Evolutionary conservation across 257 asterid genomes (phyloP).

Genomic region (Galeopsis tetrahit): DNA sequence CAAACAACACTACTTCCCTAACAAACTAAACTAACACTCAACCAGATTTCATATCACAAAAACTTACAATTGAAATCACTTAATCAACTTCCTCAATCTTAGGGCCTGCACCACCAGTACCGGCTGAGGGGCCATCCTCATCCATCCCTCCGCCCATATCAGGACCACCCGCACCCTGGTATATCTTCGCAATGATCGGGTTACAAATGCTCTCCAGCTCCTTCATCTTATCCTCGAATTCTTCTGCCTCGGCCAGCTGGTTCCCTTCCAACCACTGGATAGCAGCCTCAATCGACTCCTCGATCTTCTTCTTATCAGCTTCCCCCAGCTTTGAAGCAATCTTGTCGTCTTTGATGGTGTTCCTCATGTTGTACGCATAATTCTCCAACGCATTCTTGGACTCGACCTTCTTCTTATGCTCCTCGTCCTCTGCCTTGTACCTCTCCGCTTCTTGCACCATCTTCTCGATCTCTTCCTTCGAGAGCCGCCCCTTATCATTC

Average conservation of each 20-base stretch:
- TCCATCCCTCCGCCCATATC: slow-evolving; percentile 33
- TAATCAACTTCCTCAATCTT: slow-evolving; percentile 46
- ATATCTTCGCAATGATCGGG: slow-evolving; percentile 47
- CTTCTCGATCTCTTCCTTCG: slow-evolving; percentile 48
- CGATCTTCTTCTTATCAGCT: slow-evolving; percentile 41
- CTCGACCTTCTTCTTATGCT: slow-evolving; percentile 45
- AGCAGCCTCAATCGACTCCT: slow-evolving; percentile 38
- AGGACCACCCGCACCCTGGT: slow-evolving; percentile 32
- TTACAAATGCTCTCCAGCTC: slow-evolving; percentile 43
- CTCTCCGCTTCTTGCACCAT: slow-evolving; percentile 48
- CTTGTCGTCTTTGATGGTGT: slow-evolving; percentile 48
- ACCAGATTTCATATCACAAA: neutral
- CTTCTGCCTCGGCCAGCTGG: slow-evolving; percentile 45
- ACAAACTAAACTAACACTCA: neutral
- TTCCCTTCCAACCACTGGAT: slow-evolving; percentile 47
- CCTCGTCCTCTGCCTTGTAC: slow-evolving; percentile 49
- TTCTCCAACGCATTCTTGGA: slow-evolving; percentile 43
- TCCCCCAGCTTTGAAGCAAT: slow-evolving; percentile 34
- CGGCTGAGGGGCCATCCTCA: slow-evolving; percentile 36
- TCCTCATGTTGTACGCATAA: slow-evolving; percentile 48
- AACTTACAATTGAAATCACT: neutral
- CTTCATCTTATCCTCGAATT: slow-evolving; percentile 46
- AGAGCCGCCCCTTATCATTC: slow-evolving; percentile 42
- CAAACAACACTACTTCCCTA: neutral
- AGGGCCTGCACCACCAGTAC: slow-evolving; percentile 39